Percentiles rank a stretch among this genome's conserved stretches.
Conservation (phyloP, 768 basidiomycete species). For the Kwoniella sp. region DNA sequence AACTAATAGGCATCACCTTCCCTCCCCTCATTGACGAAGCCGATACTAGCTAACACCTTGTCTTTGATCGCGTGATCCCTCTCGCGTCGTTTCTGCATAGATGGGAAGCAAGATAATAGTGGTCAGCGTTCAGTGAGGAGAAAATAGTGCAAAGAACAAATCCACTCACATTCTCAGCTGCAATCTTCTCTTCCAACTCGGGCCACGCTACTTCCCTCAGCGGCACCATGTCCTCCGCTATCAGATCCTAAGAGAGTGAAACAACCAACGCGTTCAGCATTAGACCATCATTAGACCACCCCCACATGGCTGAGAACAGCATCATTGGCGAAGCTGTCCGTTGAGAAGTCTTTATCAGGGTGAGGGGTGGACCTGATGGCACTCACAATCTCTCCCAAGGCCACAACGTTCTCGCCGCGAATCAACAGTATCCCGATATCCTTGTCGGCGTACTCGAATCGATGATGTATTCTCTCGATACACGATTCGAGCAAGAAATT, state of each 20-base stretch:
- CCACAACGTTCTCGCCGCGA: conserved; percentile 95
- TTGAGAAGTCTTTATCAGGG: too few species aligned
- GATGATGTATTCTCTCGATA: conserved; percentile 90
- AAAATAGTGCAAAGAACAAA: too few species aligned
- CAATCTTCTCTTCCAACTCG: conserved; percentile 41
- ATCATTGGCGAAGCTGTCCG: too few species aligned
- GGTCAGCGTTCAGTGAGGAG: too few species aligned
- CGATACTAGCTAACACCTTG: conserved; percentile 77
- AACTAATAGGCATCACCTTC: conserved; percentile 92
- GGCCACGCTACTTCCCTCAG: conserved; percentile 28
- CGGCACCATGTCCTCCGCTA: conserved; percentile 43
- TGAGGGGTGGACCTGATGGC: too few species aligned
- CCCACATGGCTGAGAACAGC: too few species aligned
- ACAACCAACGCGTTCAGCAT: too few species aligned
- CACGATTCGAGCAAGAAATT: conserved; percentile 97
- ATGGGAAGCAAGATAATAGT: too few species aligned
- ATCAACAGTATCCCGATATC: conserved; percentile 73
- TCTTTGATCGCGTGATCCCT: conserved; percentile 78
- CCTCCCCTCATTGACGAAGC: conserved; percentile 92
- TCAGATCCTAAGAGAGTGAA: conserved; percentile 31
- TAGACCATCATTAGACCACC: too few species aligned
- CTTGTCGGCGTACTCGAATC: conserved; percentile 76
- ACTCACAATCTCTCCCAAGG: conserved; percentile 93
- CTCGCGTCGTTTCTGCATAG: conserved; percentile 64
- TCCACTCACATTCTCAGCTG: conserved; percentile 38